Evolutionary conservation across 768 basidiomycete species (phyloP), one percentile per base, ranked within the genome.

Genomic region (Pleurotus giganteus): DNA sequence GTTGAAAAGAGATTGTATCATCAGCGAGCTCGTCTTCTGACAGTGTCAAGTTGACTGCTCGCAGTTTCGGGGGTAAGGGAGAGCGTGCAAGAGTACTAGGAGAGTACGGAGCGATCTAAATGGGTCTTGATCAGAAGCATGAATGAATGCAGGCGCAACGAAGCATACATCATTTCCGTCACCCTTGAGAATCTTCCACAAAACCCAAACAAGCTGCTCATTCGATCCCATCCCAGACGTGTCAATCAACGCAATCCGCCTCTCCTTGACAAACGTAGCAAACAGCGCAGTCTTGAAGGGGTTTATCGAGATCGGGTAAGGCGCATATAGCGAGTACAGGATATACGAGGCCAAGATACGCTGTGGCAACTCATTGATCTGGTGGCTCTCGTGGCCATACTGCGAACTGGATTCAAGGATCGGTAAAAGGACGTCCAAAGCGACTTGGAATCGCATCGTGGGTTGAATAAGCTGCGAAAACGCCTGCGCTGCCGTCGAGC

Each of bases 181-280:
- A 50, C 89, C 90, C 66, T 83, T 88, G 53, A 91, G 71, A 54
- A 91, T 88, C 71, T 91, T 91, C 89, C 89, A 91, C 57, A 91
- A 74, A 41, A 91, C 89, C 88, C 89, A 91, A 34, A 91, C 86
- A 46, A 91, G 72, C 62, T 89, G 89, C 64, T 91, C 89, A 65
- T 83, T 89, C 47, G 81, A 76, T 17, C 71, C 75, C n/a, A 75
- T 74, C 15, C 71, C 67, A 29, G 74, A 73, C n/a, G 84, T 72
- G 49, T 82, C 65, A 47, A 64, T 70, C 46, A 80, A 71, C 19
- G 89, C 87, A 62, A 75, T 72, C 61, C 83, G 82, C 61, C 86
- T 75, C 71, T 91, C 89, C 65, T 77, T 82, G 34, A 80, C 63
- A 64, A 90, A 91, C 4, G 84, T 83, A 58, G 79, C 76, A 63